phyloP scores from a whole-genome alignment of 2,329 filamentous ascomycete genomes.

The Proliferodiscus dingleyae region DNA sequence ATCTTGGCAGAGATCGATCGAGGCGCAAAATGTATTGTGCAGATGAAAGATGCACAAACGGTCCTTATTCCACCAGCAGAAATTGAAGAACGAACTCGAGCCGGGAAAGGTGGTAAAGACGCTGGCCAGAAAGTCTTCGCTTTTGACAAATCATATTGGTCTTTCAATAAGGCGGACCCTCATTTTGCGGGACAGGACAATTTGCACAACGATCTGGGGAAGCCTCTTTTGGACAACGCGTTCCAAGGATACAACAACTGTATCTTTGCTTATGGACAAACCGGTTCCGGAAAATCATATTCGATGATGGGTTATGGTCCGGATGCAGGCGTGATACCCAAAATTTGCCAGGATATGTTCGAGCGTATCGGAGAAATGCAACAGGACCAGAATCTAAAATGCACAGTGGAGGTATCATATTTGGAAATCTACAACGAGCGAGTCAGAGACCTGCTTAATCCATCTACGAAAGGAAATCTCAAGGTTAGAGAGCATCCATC shows the following conservation, averaged over 20 bases:
- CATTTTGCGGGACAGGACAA: constrained; percentile 89
- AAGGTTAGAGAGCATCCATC: constrained; percentile 97
- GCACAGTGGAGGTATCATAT: constrained; percentile 96
- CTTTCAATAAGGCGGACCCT: constrained; percentile 75
- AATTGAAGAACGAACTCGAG: constrained; percentile 46
- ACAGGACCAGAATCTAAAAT: constrained; percentile 70
- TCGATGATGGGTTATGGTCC: constrained; percentile 99
- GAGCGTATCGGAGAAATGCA: constrained; percentile 70
- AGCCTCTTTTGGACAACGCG: constrained; percentile 91
- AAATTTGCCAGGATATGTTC: constrained; percentile 98
- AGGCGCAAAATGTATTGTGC: constrained; percentile 91
- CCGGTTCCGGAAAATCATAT: constrained; percentile 96
- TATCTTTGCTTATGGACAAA: constrained; percentile 98
- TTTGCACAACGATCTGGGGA: constrained; percentile 81
- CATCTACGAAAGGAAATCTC: constrained; percentile 89
- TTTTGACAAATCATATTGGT: constrained; percentile 98
- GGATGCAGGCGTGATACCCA: constrained; percentile 91
- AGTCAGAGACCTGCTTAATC: constrained; percentile 92
- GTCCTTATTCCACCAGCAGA: constrained; percentile 70
- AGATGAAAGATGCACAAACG: constrained; percentile 93
- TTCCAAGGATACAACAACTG: constrained; percentile 99
- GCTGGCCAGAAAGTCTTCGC: constrained; percentile 79
- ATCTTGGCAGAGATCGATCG: constrained; percentile 70
- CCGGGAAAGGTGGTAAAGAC: constrained; percentile 62
- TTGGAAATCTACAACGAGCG: constrained; percentile 99